Base-by-base conservation (phyloP, 2,329 filamentous ascomycete species). In the Hymenoscyphus fraxineus region DNA sequence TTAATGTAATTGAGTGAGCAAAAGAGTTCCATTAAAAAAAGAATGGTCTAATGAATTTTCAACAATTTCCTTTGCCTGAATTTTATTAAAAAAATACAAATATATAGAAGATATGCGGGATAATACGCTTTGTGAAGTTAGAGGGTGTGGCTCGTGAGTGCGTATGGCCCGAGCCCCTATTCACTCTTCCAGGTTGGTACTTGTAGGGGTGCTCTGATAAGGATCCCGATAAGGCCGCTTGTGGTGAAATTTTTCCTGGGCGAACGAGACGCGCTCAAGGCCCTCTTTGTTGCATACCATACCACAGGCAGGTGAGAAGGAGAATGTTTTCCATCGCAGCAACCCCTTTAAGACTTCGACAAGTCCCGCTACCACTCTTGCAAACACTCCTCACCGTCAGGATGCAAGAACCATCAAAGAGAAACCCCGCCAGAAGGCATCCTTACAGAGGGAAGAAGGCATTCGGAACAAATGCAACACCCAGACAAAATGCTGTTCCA, bases 341-440 rank as follows among this genome's bases (percentile, higher is more conserved):
- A 40, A 56, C 63, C 55, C 9, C 55, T 13, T 38, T 57, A 32
- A 27, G 55, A 40, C 54, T 68, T 41, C 66, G 58, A 60, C 66
- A 67, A 61, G 70, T 58, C 41, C 22, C 55, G 58, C 47, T 35
- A 35, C 58, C 55, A 59, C 41, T 70, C 59, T 47, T 71, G 51
- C 67, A 61, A 51, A 68, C 57, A 40, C 39, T 71, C 51, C 64
- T 68, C 58, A 67, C 61, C 59, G 58, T 66, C 65, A 66, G 68
- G 16, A 73, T 73, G 69, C 62, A 69, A 63, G 65, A 70, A 59
- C 56, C 66, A 59, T 58, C 66, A 56, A 70, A 70, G 19, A 70
- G 59, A 64, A 55, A 55, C 27, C 60, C 70, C 27, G 67, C 65
- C 61, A 69, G 67, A 62, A 64, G 68, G 65, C 68, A 68, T 54